Evolutionary conservation across 177 flowering plant genomes (phyloP).

Genomic region (Vitis hybrid): DNA sequence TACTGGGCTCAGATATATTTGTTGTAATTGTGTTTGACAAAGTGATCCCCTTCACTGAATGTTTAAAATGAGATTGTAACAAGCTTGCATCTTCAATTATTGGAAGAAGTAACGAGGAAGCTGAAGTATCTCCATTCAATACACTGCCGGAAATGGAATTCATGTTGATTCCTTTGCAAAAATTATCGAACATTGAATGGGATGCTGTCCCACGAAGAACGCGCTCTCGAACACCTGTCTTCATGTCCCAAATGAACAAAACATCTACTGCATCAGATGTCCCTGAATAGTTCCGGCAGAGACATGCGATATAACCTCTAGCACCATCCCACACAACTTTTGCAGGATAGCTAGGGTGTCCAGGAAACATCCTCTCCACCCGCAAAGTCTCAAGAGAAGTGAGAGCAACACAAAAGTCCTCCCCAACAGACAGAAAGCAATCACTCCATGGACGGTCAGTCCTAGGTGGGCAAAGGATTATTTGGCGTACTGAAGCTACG

Average conservation of each 20-base stretch:
- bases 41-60: constrained; percentile 30
- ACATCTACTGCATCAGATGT: constrained; percentile 46
- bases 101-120: constrained; percentile 62
- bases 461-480: constrained; percentile 65
- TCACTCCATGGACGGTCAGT: constrained; percentile 82
- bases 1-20: constrained; percentile 20
- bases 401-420: constrained; percentile 80
- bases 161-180: constrained; percentile 51
- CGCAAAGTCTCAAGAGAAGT: constrained; percentile 78
- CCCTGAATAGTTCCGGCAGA: constrained; percentile 48
- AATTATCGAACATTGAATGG: constrained; percentile 88
- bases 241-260: constrained; percentile 90
- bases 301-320: constrained; percentile 87
- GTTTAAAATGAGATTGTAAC: constrained; percentile 28
- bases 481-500: constrained; percentile 84
- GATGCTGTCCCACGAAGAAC: constrained; percentile 84
- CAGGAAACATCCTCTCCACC: constrained; percentile 97
- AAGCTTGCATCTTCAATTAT: constrained; percentile 42
- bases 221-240: constrained; percentile 89
- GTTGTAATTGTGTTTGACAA: constrained; percentile 12
- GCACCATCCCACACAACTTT: constrained; percentile 88
- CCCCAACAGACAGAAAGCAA: constrained; percentile 93
- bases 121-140: constrained; percentile 60
- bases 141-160: constrained; percentile 38
- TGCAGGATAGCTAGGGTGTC: constrained; percentile 73